Percentiles rank a stretch among this genome's conserved stretches.
Evolutionary conservation across 306 rosid species (phyloP).

Genomic region (Crotalaria pallida): DNA sequence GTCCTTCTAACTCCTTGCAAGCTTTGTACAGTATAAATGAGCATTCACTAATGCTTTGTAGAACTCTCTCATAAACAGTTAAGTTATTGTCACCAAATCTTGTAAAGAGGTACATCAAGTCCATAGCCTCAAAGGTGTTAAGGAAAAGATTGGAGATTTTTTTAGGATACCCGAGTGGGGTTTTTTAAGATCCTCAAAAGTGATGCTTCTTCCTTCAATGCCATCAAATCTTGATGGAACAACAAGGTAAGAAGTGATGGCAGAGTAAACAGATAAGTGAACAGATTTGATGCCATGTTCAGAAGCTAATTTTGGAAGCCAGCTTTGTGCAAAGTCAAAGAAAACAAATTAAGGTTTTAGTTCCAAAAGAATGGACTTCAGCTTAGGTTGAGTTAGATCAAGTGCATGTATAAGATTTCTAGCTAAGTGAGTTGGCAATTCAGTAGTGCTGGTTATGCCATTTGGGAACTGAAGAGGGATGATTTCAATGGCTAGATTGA

Average conservation of each 20-base stretch:
- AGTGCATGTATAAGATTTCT: too few species aligned
- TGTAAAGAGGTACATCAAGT: too few species aligned
- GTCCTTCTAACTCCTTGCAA: constrained; percentile 39
- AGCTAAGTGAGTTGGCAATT: too few species aligned
- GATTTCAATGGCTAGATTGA: too few species aligned
- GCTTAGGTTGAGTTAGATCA: constrained; percentile 28
- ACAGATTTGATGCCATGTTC: constrained; percentile 34
- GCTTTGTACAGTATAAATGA: constrained; percentile 19
- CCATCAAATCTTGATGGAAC: constrained; percentile 26
- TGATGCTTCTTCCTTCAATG: constrained; percentile 5
- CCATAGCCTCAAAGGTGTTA: too few species aligned
- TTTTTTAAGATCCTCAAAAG: constrained; percentile 26
- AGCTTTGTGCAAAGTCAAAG: too few species aligned
- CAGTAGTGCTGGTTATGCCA: too few species aligned
- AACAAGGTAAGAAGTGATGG: constrained; percentile 30
- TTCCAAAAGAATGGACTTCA: constrained; percentile 29
- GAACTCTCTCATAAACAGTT: too few species aligned
- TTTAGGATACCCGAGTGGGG: constrained; percentile 36
- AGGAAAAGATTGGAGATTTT: constrained; percentile 14
- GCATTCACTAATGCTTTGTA: too few species aligned
- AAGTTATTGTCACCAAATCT: too few species aligned
- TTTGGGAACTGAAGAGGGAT: too few species aligned
- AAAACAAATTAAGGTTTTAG: too few species aligned
- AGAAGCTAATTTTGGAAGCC: constrained; percentile 34
- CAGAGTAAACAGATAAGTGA: constrained; percentile 29